Base-by-base conservation (phyloP, 2,329 filamentous ascomycete genomes). In the Aspergillus versicolor region DNA sequence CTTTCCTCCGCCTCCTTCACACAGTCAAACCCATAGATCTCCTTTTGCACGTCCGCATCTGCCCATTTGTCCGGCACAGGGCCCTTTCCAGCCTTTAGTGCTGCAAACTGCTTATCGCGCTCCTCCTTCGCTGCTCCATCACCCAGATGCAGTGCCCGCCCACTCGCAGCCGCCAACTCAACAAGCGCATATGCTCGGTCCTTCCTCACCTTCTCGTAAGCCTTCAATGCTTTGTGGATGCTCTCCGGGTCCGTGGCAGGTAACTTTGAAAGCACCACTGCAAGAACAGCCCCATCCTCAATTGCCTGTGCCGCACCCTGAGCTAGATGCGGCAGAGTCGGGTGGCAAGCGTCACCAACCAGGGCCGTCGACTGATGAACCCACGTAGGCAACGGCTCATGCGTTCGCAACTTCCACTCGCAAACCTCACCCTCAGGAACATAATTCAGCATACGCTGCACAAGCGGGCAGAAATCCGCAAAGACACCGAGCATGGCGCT, bases 291-390 rank as follows among this genome's bases (percentile, higher is more conserved):
- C 0, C 80, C 84, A 61, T 88, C 85, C 69, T 88, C 85, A 53
- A 88, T 84, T 0, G 85, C 84, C 66, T 87, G 84, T 1, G 85
- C 85, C 0, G 85, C 85, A 8, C 85, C 85, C 68, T 88, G 85
- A 0, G 82, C 83, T 53, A 88, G 74, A 68, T 88, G 85, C 0
- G 85, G 85, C 0, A 87, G 75, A 2, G 84, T 88, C 0, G 85
- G 84, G 68, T 88, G 85, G 64, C 82, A 85, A 1, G 84, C 82
- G 65, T 87, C 84, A 19, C 84, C 84, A 0, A 86, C 75, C 4
- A 87, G 73, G 3, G 82, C 83, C 2, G 78, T 74, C 11, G 72
- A 76, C 11, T 79, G 79, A 38, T 82, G 73, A 0, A 84, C 76
- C 86, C 87, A 89, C 4, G 82, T 85, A 0, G 82, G 81, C 4